Conservation (phyloP, 495 filamentous ascomycete species). For the Penicillium waksmanii region DNA sequence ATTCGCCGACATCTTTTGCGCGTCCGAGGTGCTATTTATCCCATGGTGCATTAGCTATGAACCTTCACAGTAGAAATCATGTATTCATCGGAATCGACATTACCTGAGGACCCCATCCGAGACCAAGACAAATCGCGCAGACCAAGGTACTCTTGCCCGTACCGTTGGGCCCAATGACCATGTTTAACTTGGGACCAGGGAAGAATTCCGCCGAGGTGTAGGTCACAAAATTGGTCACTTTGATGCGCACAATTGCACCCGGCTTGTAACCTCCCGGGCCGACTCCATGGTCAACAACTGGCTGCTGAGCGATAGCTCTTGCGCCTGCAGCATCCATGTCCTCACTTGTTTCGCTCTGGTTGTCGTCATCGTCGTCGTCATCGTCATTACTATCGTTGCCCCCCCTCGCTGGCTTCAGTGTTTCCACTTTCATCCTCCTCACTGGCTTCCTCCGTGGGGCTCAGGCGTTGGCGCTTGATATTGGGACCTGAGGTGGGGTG, state of each 20-base stretch:
- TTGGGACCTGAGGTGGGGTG: constrained; percentile 24
- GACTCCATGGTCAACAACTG: constrained; percentile 13
- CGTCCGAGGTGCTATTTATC: constrained; percentile 73
- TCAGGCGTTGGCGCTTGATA: constrained; percentile 42
- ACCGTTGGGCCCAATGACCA: constrained; percentile 98
- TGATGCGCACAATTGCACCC: constrained; percentile 88
- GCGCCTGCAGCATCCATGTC: neutral
- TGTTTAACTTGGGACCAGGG: constrained; percentile 91
- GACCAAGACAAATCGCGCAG: constrained; percentile 92
- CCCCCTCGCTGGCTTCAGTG: neutral
- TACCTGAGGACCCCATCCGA: constrained; percentile 79
- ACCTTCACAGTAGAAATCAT: neutral
- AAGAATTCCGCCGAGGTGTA: constrained; percentile 89
- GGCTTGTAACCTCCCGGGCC: constrained; percentile 59
- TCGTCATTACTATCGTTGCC: neutral
- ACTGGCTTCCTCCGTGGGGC: constrained; percentile 17
- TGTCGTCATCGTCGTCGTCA: constrained; percentile 1
- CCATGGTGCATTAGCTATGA: constrained; percentile 10
- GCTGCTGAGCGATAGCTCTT: constrained; percentile 5
- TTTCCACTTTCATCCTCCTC: constrained; percentile 1
- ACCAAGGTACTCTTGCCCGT: constrained; percentile 98
- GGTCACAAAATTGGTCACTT: constrained; percentile 90
- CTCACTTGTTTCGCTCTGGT: neutral
- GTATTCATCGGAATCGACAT: constrained; percentile 13
- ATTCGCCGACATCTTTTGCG: constrained; percentile 82